A percentile compares a stretch with the other conserved stretches of the same genome.
Conservation (phyloP, 164 flowering plant species). For the Tetrastigma voinierianum region DNA sequence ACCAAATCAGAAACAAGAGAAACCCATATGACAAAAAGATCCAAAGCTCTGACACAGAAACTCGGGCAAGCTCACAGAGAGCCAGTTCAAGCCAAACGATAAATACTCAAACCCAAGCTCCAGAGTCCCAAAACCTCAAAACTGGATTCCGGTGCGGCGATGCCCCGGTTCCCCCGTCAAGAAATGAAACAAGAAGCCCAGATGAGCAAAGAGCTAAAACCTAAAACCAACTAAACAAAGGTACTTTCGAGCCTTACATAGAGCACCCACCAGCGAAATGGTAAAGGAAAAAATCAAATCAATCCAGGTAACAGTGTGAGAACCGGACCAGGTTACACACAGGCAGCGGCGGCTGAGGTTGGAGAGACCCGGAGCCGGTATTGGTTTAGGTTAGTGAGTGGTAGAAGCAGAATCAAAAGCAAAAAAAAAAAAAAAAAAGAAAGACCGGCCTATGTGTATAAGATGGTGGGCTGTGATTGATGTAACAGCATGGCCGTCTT, state of each 20-base stretch:
- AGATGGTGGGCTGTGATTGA: not conserved
- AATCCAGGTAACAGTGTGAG: not conserved
- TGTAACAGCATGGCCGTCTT: not conserved
- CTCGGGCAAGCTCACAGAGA: not conserved
- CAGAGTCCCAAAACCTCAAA: slow-evolving; percentile 1
- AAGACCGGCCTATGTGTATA: slow-evolving; percentile 3
- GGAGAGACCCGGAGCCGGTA: not conserved
- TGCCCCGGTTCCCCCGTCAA: slow-evolving; percentile 9
- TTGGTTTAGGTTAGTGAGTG: not conserved
- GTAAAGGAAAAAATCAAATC: not conserved
- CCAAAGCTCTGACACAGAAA: not conserved
- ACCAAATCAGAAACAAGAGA: slow-evolving; percentile 12
- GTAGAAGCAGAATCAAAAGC: not conserved
- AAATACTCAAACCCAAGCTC: not conserved
- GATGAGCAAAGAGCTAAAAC: slow-evolving; percentile 3
- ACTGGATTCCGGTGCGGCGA: not conserved
- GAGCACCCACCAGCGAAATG: too few species aligned
- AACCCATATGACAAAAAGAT: slow-evolving; percentile 4
- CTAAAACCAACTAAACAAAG: too few species aligned
- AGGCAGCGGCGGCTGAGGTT: not conserved
- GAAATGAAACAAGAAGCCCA: slow-evolving; percentile 9
- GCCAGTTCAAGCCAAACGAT: not conserved
- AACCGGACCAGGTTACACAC: slow-evolving; percentile 1
- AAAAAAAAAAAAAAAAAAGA: not conserved
- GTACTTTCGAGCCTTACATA: too few species aligned